Evolutionary conservation across 2,329 filamentous ascomycete species (phyloP).

Genomic region (Aspergillus cejpii): DNA sequence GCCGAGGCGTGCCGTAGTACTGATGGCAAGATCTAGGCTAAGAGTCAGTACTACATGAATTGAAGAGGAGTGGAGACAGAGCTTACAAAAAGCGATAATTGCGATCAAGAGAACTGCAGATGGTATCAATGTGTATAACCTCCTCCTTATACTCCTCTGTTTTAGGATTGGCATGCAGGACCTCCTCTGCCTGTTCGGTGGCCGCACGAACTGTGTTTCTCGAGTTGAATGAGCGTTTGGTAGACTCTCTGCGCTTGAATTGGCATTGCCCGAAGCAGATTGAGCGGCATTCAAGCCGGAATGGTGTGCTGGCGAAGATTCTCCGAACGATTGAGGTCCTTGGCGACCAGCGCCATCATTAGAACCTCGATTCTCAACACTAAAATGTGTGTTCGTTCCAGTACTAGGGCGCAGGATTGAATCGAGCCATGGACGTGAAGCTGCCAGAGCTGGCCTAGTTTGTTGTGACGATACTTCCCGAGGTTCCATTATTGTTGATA

Average conservation of each 20-base stretch:
- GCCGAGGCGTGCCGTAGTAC: slow-evolving; percentile 57
- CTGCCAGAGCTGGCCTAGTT: not conserved
- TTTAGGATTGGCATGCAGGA: slow-evolving; percentile 43
- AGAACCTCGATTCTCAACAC: slow-evolving; percentile 4
- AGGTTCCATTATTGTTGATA: not conserved
- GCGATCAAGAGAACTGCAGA: slow-evolving; percentile 57
- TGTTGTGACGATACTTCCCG: not conserved
- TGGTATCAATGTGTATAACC: slow-evolving; percentile 56
- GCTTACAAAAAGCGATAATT: slow-evolving; percentile 61
- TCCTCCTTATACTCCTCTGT: slow-evolving; percentile 49
- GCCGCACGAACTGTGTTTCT: slow-evolving; percentile 7
- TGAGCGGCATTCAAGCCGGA: not conserved
- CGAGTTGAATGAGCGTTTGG: not conserved
- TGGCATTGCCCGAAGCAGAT: not conserved
- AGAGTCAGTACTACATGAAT: slow-evolving; percentile 6
- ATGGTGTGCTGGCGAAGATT: slow-evolving; percentile 1
- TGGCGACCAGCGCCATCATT: slow-evolving; percentile 6
- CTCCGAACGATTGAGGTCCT: slow-evolving; percentile 1
- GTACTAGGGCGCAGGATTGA: not conserved
- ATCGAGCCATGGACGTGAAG: not conserved
- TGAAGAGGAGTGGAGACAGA: not conserved
- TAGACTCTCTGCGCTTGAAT: not conserved
- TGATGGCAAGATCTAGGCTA: slow-evolving; percentile 62
- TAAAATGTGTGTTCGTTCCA: not conserved
- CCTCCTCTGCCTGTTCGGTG: slow-evolving; percentile 4